A percentile compares a stretch with the other conserved stretches of the same genome.
phyloP scores from a whole-genome alignment of 2,329 filamentous ascomycete species.

The Pyrenophora teres region DNA sequence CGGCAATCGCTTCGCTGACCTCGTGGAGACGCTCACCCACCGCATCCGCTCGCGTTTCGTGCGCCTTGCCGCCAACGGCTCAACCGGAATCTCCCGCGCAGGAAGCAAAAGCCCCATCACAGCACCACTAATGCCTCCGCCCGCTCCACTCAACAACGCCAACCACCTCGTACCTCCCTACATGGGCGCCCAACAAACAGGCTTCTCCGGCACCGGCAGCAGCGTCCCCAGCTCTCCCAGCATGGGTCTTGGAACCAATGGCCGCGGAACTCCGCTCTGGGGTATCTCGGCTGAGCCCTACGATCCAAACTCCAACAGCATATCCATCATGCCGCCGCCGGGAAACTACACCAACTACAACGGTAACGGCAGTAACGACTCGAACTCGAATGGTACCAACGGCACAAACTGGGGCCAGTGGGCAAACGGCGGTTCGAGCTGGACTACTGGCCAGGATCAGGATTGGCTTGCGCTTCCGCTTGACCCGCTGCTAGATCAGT shows the following conservation, averaged over 20 bases:
- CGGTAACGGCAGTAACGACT: conserved; percentile 21
- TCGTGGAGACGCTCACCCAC: conserved; percentile 78
- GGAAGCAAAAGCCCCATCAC: conserved; percentile 34
- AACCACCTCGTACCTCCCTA: conserved; percentile 24
- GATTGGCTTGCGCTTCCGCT: conserved; percentile 68
- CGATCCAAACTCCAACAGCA: conserved; percentile 50
- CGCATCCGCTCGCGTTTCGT: conserved; percentile 74
- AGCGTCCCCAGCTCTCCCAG: conserved; percentile 35
- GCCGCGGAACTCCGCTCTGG: conserved; percentile 47
- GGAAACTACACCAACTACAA: conserved; percentile 27
- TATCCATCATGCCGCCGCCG: conserved; percentile 57
- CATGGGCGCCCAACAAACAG: conserved; percentile 12
- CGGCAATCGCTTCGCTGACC: conserved; percentile 80
- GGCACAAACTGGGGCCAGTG: conserved; percentile 28
- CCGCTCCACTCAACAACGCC: conserved; percentile 20
- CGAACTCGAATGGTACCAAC: conserved; percentile 15
- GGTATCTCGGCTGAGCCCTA: conserved; percentile 53
- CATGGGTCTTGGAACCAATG: conserved; percentile 34
- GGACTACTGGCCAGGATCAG: conserved; percentile 43
- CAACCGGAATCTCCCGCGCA: conserved; percentile 46
- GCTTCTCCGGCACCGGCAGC: conserved; percentile 25
- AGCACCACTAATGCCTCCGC: conserved; percentile 43
- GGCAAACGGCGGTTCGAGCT: conserved; percentile 24
- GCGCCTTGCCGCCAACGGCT: conserved; percentile 58
- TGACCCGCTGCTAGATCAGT: conserved; percentile 63